Conservation (phyloP, 2,329 filamentous ascomycete species). For the Hypoxylon sp. region DNA sequence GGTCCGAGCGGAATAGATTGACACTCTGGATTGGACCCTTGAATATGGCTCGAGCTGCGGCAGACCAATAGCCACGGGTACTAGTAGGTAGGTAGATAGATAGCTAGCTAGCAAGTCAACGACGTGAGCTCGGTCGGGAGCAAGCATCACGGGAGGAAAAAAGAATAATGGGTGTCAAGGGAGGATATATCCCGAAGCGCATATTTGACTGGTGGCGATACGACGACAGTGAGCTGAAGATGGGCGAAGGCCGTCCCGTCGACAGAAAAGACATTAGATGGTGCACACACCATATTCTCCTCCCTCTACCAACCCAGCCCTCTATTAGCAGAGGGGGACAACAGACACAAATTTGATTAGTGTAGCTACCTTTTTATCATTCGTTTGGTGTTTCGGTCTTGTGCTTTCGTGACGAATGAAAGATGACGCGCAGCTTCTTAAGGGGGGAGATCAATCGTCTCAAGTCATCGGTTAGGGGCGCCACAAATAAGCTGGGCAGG, state of each 20-base stretch:
- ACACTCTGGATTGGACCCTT: slow-evolving; percentile 11
- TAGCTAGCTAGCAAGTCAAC: slow-evolving; percentile 4
- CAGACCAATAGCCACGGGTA: slow-evolving; percentile 4
- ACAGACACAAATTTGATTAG: background rate
- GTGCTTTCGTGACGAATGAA: background rate
- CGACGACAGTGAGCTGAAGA: slow-evolving; percentile 19
- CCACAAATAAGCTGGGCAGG: background rate
- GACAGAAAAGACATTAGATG: slow-evolving; percentile 28
- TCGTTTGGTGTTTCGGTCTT: background rate
- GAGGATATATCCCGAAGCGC: slow-evolving; percentile 35
- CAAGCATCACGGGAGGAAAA: slow-evolving; percentile 10
- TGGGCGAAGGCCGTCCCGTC: slow-evolving; percentile 12
- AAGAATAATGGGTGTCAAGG: background rate
- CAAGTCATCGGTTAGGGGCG: background rate
- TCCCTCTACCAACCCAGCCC: background rate
- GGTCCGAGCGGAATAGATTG: background rate
- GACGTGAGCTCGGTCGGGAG: slow-evolving; percentile 5
- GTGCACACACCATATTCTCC: slow-evolving; percentile 29
- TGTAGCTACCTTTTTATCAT: background rate
- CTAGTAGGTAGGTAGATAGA: slow-evolving; percentile 16
- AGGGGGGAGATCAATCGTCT: background rate
- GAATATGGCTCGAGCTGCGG: slow-evolving; percentile 11
- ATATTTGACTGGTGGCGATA: background rate
- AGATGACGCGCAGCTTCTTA: background rate
- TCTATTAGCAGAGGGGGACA: background rate